Evolutionary conservation across 352 stramenopile species (phyloP), one percentile per base, ranked within the genome.

Genomic region (Nothophytophthora sp.): DNA sequence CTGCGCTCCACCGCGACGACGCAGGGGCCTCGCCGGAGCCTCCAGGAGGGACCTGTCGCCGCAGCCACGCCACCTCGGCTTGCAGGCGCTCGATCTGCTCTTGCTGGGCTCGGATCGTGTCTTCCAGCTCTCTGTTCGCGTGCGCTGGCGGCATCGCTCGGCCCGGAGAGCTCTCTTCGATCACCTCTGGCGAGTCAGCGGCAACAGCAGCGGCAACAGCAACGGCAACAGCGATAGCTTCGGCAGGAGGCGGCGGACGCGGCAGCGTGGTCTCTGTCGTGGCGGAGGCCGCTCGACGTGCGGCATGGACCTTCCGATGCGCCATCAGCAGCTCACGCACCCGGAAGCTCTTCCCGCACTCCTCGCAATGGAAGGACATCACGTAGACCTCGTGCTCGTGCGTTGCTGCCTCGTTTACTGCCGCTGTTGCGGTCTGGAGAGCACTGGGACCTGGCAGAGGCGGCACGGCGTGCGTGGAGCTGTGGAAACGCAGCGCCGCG

Each of bases 401-500:
- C 11, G 4, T 2, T 3, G 27, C 6, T 11, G 27, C 36, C 30
- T 11, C 25, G 13, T 52, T 36, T 20, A 40, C 18, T 27, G 10
- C 39, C 27, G 30, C 19, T 39, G 16, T 11, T 45, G 33, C 20
- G 23, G 11, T 27, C 39, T 51, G 53, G 18, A 27, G 34, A 43
- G 33, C 20, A 42, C 43, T 30, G 23, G 50, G 45, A 25, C 35
- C 28, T 9, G 24, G 22, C 7, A 44, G 50, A 29, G 43, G 34
- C 4, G 32, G 34, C 19, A 11, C 6, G 27, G 57, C 27, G 50
- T 88, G 76, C 9, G 59, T 58, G 9, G 63, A 55, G 19, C 70
- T 53, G 48, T 88, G 77, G 41, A 88, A 82, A 2, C 77, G 75
- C 49, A 88, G 71, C 29, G 77, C 77, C 23, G 75, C 67, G 40